Base-by-base conservation (phyloP, 1,284 basidiomycete genomes). In the Pseudomicrostroma phylloplanum region DNA sequence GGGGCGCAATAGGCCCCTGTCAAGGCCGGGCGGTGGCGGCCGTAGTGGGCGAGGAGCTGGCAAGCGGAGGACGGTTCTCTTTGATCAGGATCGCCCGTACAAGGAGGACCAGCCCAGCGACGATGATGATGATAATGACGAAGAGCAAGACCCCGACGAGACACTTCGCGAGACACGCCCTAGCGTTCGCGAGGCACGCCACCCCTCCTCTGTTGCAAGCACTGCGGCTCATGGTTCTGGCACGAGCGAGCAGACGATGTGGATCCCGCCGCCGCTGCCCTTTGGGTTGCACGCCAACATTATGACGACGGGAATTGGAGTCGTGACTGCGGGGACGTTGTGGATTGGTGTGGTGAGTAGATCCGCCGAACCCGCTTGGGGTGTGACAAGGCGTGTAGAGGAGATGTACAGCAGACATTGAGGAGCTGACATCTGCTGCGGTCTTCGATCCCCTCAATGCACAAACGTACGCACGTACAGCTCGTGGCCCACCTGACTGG, bases 201-300 rank as follows among this genome's bases (percentile, higher is more conserved):
- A 48, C 46, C 12, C 30, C 30, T 36, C 30, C 30, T 36, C 30
- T 9, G 30, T 3, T 36, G 30, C 30, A 9, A n/a, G n/a, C n/a
- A n/a, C n/a, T n/a, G n/a, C n/a, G n/a, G n/a, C n/a, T n/a, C n/a
- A n/a, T n/a, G n/a, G n/a, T n/a, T n/a, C n/a, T 4, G 30, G 9
- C 30, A 9, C 30, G 4, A 36, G 40, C 15, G 48, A 61, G 7
- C 26, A 15, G 17, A 36, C 49, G 15, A 36, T 55, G 15, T 58
- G 59, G 51, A 68, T 74, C 23, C 74, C 74, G 6, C 74, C 74
- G 1, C 72, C 74, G 6, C 63, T 79, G 8, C 77, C 77, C 0
- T 79, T 78, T 48, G 77, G 77, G 0, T 59, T 79, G 30, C 76
- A 79, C 43, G 69, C 77, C 11, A 78, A 73, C 56, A 61, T 74